phyloP scores from a whole-genome alignment of 495 filamentous ascomycete species.

The Neurospora tetrasperma region DNA sequence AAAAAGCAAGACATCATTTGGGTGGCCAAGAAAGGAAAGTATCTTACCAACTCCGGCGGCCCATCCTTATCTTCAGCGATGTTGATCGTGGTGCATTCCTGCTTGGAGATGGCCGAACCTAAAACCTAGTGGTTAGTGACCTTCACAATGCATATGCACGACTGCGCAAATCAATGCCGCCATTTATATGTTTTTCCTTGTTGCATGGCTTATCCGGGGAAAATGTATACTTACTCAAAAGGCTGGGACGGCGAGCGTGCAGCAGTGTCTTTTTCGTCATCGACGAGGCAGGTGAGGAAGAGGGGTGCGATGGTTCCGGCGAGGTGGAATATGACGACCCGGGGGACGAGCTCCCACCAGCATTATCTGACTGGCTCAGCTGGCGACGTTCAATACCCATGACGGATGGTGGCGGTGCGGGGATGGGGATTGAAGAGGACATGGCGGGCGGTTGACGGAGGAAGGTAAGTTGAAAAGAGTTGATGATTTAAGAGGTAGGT shows the following conservation, averaged over 20 bases:
- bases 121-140: constrained; percentile 11
- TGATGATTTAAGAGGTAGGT: background rate
- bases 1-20: background rate
- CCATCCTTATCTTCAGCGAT: constrained; percentile 53
- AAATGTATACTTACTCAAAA: constrained; percentile 37
- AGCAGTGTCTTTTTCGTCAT: constrained; percentile 32
- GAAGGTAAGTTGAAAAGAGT: background rate
- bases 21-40: background rate
- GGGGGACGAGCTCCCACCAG: constrained; percentile 33
- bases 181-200: background rate
- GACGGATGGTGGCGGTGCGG: constrained; percentile 27
- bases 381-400: constrained; percentile 21
- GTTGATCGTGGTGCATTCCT: constrained; percentile 60
- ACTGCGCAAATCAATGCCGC: background rate
- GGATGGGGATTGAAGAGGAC: constrained; percentile 46
- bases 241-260: constrained; percentile 42
- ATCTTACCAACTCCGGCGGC: constrained; percentile 49
- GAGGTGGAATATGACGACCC: constrained; percentile 44
- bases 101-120: constrained; percentile 53
- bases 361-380: constrained; percentile 28
- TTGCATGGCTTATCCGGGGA: background rate
- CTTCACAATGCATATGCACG: background rate
- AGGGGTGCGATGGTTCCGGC: constrained; percentile 24
- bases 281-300: constrained; percentile 20
- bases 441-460: constrained; percentile 17